phyloP scores from a whole-genome alignment of 1,284 basidiomycete genomes.

The Cryptococcus wingfieldii region DNA sequence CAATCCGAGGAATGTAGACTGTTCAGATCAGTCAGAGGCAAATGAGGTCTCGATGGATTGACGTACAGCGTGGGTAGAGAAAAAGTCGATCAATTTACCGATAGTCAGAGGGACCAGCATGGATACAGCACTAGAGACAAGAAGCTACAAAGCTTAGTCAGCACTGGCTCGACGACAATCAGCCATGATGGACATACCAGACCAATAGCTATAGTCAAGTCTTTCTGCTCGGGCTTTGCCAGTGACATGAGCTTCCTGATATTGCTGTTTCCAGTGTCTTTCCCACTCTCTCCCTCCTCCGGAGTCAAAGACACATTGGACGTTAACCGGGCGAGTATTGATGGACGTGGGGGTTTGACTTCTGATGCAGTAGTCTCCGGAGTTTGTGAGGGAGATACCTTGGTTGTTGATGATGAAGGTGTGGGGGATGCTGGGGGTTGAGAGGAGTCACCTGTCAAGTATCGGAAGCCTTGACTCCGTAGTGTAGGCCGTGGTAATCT shows the following conservation, averaged over 20 bases:
- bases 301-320: slow-evolving; percentile 10
- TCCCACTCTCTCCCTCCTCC: slow-evolving; percentile 9
- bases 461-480: not conserved
- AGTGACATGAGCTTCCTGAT: slow-evolving; percentile 69
- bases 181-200: slow-evolving; percentile 39
- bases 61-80: slow-evolving; percentile 69
- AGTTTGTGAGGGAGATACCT: not conserved
- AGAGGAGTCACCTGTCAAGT: not conserved
- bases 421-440: not conserved
- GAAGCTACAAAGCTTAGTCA: slow-evolving; percentile 40
- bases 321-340: slow-evolving; percentile 9
- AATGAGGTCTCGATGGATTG: not conserved
- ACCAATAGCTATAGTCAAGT: slow-evolving; percentile 66
- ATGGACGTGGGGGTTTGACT: not conserved
- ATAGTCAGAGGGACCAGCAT: slow-evolving; percentile 88
- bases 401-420: not conserved
- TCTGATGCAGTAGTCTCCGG: not conserved
- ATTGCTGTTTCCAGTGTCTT: slow-evolving; percentile 20
- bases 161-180: slow-evolving; percentile 47
- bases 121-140: slow-evolving; percentile 59
- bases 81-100: slow-evolving; percentile 88
- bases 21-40: slow-evolving; percentile 1
- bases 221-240: slow-evolving; percentile 71
- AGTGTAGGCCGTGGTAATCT: not conserved
- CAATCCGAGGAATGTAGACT: slow-evolving; percentile 73